Conservation (phyloP, 768 basidiomycete genomes). For the Suillus luteus region DNA sequence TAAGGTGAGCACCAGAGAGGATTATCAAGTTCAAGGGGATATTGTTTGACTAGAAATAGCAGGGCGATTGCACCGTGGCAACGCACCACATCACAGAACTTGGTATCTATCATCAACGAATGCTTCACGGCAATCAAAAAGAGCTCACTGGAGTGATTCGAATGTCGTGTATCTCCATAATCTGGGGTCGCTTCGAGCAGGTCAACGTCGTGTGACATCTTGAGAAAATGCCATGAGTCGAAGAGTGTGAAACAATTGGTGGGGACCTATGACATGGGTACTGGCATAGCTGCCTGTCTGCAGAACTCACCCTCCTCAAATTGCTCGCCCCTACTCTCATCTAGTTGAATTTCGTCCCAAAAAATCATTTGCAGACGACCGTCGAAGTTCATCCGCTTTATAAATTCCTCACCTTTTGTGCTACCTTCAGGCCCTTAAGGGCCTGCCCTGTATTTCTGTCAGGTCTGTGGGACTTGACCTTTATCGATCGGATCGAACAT, state of each 20-base stretch:
- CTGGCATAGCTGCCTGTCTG: not conserved
- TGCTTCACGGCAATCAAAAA: not conserved
- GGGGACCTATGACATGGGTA: not conserved
- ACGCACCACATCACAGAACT: not conserved
- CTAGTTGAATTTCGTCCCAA: too few species aligned
- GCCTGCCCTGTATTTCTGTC: conserved; percentile 84
- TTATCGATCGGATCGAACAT: too few species aligned
- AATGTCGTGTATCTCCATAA: not conserved
- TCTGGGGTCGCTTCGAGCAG: conserved; percentile 54
- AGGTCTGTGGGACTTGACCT: conserved; percentile 45
- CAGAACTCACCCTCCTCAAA: conserved; percentile 65
- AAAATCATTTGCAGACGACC: too few species aligned
- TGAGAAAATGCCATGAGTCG: conserved; percentile 77
- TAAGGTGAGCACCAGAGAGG: too few species aligned
- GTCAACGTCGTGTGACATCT: conserved; percentile 84
- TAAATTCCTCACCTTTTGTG: too few species aligned
- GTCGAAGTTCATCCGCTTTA: too few species aligned
- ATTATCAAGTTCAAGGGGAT: not conserved
- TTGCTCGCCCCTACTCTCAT: too few species aligned
- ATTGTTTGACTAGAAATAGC: not conserved
- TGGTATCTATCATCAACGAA: not conserved
- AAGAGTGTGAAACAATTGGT: conserved; percentile 12
- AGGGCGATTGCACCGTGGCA: not conserved
- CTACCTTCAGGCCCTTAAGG: conserved; percentile 72
- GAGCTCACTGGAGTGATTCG: not conserved